A percentile compares a stretch with the other conserved stretches of the same genome.
Conservation (phyloP, 371 early-diverging fungal species). For the Choanephora cucurbitarum region DNA sequence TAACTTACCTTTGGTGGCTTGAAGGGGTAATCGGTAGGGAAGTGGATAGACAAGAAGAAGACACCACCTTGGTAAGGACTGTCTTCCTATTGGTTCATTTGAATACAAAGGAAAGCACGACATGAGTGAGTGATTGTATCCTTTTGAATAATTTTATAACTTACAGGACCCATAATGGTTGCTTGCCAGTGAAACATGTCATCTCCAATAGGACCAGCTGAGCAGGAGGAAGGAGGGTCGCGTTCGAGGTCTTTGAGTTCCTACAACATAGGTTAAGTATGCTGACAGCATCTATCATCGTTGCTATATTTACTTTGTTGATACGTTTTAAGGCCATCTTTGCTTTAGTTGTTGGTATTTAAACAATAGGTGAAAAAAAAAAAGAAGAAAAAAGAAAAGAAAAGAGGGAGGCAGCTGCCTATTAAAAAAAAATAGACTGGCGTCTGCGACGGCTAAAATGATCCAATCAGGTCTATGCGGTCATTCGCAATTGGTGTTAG, state of each 20-base stretch:
- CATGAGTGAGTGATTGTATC: neutral
- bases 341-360: neutral
- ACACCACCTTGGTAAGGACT: conserved; percentile 88
- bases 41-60: conserved; percentile 97
- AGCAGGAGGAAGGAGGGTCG: conserved; percentile 95
- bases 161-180: conserved; percentile 91
- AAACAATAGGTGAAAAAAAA: neutral
- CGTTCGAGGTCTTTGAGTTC: conserved; percentile 94
- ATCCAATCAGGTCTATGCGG: conserved; percentile 6
- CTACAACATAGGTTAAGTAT: conserved; percentile 46
- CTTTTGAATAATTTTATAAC: neutral
- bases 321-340: conserved; percentile 27
- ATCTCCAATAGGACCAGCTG: conserved; percentile 91
- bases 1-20: conserved; percentile 93
- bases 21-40: conserved; percentile 99
- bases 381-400: conserved; percentile 2
- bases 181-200: conserved; percentile 95
- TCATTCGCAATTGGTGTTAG: neutral
- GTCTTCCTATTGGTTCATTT: conserved; percentile 35
- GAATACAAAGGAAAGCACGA: too few relatives aligned
- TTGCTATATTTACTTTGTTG: conserved; percentile 15
- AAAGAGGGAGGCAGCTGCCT: neutral
- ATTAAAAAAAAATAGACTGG: conserved; percentile 4
- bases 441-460: conserved; percentile 6
- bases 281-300: neutral